These are phyloP conservation scores for Cryptosporidium viatorum DNA, from an alignment of 169 alveolate species.

Conservation along the genomic window DNA sequence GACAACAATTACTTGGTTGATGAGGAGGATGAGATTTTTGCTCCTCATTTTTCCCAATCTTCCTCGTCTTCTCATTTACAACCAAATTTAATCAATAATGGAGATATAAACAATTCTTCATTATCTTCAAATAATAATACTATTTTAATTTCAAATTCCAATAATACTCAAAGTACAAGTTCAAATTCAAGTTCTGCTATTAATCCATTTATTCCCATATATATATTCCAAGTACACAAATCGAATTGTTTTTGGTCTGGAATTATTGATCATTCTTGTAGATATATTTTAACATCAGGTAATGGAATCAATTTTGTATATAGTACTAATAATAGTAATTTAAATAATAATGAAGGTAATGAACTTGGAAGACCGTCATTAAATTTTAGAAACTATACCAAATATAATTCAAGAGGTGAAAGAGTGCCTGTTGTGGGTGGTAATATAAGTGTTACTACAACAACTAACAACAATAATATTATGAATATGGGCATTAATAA, in stretches of 20 bases:
- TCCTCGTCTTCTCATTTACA: neutral
- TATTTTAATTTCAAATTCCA: neutral
- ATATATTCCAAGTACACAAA: slow-evolving; percentile 23
- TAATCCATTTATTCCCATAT: slow-evolving; percentile 39
- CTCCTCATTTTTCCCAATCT: neutral
- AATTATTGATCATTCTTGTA: slow-evolving; percentile 46
- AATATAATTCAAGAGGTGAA: slow-evolving; percentile 1
- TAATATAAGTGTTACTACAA: neutral
- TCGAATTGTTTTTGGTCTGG: slow-evolving; percentile 40
- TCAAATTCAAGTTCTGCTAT: neutral
- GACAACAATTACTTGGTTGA: neutral
- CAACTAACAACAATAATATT: neutral
- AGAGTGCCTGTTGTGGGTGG: neutral
- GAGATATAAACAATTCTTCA: neutral
- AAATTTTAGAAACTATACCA: neutral
- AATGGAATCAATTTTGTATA: slow-evolving; percentile 24
- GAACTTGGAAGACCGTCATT: neutral
- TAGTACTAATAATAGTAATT: neutral
- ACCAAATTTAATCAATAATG: too few species aligned
- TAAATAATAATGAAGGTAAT: neutral
- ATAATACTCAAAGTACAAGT: neutral
- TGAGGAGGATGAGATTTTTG: slow-evolving; percentile 4
- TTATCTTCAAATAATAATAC: neutral
- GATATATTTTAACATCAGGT: slow-evolving; percentile 44
- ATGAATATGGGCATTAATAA: neutral